Base-by-base conservation (phyloP, 768 basidiomycete genomes). In the Lepiota venenata region DNA sequence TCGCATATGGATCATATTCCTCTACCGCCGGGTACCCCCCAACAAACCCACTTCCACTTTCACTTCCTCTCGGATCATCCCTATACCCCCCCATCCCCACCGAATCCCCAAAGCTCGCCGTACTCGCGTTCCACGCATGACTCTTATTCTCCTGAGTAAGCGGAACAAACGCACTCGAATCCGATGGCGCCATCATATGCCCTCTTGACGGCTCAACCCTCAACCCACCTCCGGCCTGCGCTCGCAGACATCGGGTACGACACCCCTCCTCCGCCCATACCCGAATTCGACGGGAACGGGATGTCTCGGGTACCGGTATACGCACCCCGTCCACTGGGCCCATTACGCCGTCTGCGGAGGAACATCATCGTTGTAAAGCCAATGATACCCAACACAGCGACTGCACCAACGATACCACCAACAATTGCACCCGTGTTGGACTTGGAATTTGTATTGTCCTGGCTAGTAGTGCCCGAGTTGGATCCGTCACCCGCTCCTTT, bases 151-250 rank as follows among this genome's bases (percentile, higher is more conserved):
- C 80, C 64, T 85, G 84, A 59, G 81, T 80, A 61, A 90, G 66
- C n/a, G 88, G 87, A 48, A 86, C 72, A 62, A 89, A 88, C 35
- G 85, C 79, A 58, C 83, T 85, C 61, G 84, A 82, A 70, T 86
- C 81, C 58, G 84, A 84, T 5, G 46, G 53, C 0, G 4, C 29
- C 20, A 36, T 36, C 1, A 38, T 48, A 55, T 55, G 53, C 21
- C 53, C 53, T 32, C 53, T 55, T 20, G 15, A 20, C 10, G 37
- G 22, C 6, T 47, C 46, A 27, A 48, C 32, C 32, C 29, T 35
- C 69, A 68, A 68, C 36, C 83, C 38, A 11, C 35, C 47, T n/a
- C 15, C 47, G 45, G 39, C 22, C 2, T n/a, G 50, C 25, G 9
- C 39, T 46, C 18, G 71, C 51, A 65, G 60, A 52, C 66, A 75